Conservation (phyloP, 495 filamentous ascomycete species). For the Achaetomiella virescens region DNA sequence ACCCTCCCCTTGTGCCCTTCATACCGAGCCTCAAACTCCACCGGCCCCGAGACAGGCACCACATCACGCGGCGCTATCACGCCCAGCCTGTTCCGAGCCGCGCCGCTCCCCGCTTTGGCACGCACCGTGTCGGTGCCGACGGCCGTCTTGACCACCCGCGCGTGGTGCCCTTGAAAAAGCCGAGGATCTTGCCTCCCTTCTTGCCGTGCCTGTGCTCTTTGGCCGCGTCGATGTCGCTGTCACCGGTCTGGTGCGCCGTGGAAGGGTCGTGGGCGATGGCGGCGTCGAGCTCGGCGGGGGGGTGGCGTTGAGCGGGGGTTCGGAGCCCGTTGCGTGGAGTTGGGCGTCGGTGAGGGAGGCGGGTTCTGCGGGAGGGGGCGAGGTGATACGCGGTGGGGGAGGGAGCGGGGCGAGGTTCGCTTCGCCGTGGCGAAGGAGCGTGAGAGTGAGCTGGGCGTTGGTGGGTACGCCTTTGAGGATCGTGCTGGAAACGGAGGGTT, state of each 20-base stretch:
- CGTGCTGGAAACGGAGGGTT: slow-evolving; percentile 44
- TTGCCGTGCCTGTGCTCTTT: slow-evolving; percentile 30
- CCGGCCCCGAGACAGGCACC: slow-evolving; percentile 52
- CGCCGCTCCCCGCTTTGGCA: slow-evolving; percentile 57
- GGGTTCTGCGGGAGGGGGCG: slow-evolving; percentile 49
- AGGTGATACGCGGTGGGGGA: slow-evolving; percentile 59
- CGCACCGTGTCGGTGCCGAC: slow-evolving; percentile 63
- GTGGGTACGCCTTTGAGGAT: slow-evolving; percentile 80
- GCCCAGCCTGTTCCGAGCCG: slow-evolving; percentile 66
- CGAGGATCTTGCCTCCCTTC: slow-evolving; percentile 51
- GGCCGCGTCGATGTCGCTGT: slow-evolving; percentile 47
- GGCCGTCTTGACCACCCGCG: slow-evolving; percentile 59
- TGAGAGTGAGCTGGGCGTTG: slow-evolving; percentile 80
- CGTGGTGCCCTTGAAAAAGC: slow-evolving; percentile 63
- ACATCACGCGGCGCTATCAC: slow-evolving; percentile 47
- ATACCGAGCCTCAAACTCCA: slow-evolving; percentile 68
- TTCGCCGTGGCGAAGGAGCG: slow-evolving; percentile 79
- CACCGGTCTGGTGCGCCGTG: slow-evolving; percentile 23
- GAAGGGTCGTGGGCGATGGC: slow-evolving; percentile 39
- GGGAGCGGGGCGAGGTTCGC: slow-evolving; percentile 75
- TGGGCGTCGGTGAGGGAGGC: slow-evolving; percentile 42
- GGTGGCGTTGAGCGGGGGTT: slow-evolving; percentile 36
- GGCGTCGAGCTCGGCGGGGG: slow-evolving; percentile 36
- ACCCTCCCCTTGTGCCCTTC: slow-evolving; percentile 66
- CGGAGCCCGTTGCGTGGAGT: slow-evolving; percentile 35